phyloP scores from a whole-genome alignment of 2,329 filamentous ascomycete genomes.

The Aspergillus flavus region DNA sequence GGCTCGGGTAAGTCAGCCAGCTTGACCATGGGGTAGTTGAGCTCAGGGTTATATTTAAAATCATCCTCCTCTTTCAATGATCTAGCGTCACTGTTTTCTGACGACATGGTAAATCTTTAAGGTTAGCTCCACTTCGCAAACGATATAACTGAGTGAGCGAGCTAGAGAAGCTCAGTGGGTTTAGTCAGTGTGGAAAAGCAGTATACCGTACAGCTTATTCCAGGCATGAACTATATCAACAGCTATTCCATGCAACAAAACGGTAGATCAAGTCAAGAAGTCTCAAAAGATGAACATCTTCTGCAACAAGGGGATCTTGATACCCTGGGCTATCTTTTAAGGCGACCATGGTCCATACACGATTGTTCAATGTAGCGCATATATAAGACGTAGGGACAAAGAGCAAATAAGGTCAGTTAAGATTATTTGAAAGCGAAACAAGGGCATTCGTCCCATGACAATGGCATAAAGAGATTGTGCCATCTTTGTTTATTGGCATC shows the following conservation, averaged over 20 bases:
- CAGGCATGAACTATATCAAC: not conserved
- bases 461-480: not conserved
- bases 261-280: not conserved
- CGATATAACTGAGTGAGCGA: not conserved
- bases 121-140: not conserved
- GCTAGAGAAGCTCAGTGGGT: not conserved
- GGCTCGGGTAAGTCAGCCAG: slow-evolving; percentile 14
- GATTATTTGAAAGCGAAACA: not conserved
- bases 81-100: not conserved
- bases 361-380: not conserved
- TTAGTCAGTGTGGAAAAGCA: not conserved
- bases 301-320: not conserved
- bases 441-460: not conserved
- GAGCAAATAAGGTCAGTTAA: not conserved
- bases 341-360: not conserved
- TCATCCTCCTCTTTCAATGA: not conserved
- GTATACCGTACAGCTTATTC: not conserved
- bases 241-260: not conserved
- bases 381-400: not conserved
- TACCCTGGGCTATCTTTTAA: not conserved
- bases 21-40: slow-evolving; percentile 9
- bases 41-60: slow-evolving; percentile 6
- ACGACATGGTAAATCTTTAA: not conserved
- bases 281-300: not conserved
- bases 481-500: not conserved